Conservation (phyloP, 805 yeast genomes). For the Gaillardinia entomophila region DNA sequence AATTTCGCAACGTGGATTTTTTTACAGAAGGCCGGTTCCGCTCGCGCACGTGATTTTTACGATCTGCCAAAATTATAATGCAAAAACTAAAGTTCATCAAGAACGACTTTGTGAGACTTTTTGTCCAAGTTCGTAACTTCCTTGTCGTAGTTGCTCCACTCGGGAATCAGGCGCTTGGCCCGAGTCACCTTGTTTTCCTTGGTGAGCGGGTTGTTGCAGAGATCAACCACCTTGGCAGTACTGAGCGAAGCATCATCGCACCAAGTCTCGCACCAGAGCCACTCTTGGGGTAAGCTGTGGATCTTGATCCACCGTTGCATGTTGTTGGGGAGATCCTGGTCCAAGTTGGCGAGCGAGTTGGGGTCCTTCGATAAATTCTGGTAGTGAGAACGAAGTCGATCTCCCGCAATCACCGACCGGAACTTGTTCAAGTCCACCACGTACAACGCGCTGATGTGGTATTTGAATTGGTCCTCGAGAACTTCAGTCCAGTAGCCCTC, state of each 20-base stretch:
- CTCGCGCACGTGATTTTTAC: background rate
- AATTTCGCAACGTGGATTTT: background rate
- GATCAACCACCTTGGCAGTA: constrained; percentile 71
- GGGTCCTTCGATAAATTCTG: constrained; percentile 78
- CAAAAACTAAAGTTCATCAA: background rate
- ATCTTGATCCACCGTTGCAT: constrained; percentile 66
- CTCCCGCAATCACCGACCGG: constrained; percentile 69
- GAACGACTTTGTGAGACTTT: background rate
- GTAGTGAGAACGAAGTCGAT: constrained; percentile 74
- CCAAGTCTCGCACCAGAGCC: constrained; percentile 96
- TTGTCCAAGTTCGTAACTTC: constrained; percentile 35
- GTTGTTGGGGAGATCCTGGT: constrained; percentile 92
- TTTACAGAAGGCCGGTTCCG: background rate
- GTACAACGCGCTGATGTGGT: constrained; percentile 81
- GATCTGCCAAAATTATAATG: no score
- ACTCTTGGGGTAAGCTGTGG: constrained; percentile 68
- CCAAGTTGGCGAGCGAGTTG: constrained; percentile 71
- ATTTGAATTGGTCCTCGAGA: constrained; percentile 52
- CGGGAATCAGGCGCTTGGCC: constrained; percentile 72
- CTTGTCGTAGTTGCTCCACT: constrained; percentile 65
- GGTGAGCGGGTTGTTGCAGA: constrained; percentile 79
- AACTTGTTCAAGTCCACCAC: constrained; percentile 71
- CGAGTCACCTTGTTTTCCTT: constrained; percentile 72
- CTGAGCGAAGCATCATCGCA: constrained; percentile 58
- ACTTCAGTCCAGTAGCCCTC: constrained; percentile 81